Conservation (phyloP, 23 red algal species). For the Gracilaria vermiculophylla region DNA sequence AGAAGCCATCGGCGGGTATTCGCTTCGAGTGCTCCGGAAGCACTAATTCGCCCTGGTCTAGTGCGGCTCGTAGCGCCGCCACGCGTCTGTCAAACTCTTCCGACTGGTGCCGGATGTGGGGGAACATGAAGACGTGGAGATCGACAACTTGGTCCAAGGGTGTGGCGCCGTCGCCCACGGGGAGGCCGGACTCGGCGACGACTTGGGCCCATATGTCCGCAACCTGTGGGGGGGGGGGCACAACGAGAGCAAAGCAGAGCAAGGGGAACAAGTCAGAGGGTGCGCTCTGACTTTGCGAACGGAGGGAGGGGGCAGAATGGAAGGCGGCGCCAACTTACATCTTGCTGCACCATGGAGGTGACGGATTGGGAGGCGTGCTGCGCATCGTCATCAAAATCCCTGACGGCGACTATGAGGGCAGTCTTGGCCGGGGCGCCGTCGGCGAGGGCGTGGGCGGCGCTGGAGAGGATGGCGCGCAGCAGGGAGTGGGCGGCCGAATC, state of each 20-base stretch:
- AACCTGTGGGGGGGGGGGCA: background rate
- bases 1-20: slow-evolving; percentile 88
- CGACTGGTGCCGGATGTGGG: slow-evolving; percentile 74
- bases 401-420: slow-evolving; percentile 67
- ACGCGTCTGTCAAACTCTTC: slow-evolving; percentile 63
- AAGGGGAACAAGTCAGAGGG: background rate
- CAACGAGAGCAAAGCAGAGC: background rate
- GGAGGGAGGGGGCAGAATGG: background rate
- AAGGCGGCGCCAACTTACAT: slow-evolving; percentile 12
- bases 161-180: slow-evolving; percentile 37
- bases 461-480: slow-evolving; percentile 61
- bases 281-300: background rate
- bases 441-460: slow-evolving; percentile 2
- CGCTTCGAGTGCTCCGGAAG: slow-evolving; percentile 61
- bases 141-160: slow-evolving; percentile 66
- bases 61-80: background rate
- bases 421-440: slow-evolving; percentile 35
- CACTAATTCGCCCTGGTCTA: slow-evolving; percentile 30
- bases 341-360: slow-evolving; percentile 4
- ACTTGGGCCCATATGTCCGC: slow-evolving; percentile 59
- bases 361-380: slow-evolving; percentile 19
- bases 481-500: slow-evolving; percentile 64
- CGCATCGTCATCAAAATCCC: slow-evolving; percentile 69
- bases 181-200: slow-evolving; percentile 26
- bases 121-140: slow-evolving; percentile 67